Base-by-base conservation (phyloP, 2,329 filamentous ascomycete genomes). In the Diplodia scrobiculata region DNA sequence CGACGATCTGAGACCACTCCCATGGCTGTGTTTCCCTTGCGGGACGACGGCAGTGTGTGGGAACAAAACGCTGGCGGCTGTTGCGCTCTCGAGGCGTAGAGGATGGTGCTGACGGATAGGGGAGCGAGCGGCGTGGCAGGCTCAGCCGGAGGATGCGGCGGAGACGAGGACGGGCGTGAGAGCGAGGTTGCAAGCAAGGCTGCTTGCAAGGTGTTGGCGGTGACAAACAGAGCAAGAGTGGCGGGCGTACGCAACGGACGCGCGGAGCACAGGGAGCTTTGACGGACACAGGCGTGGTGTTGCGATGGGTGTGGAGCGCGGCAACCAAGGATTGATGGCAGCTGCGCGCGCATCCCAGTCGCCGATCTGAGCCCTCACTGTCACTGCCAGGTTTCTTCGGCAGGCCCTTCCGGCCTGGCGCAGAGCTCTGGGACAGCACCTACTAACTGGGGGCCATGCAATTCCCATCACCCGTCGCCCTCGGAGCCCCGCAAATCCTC, bases 1-100 rank as follows among this genome's bases (percentile, higher is more conserved):
- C 72, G 70, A 14, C 69, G 71, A n/a, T 55, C 64, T 21, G 50
- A 52, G 13, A 19, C 34, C 19, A 60, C 25, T 17, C 53, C 66
- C 66, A 67, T 67, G 47, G 25, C 55, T 47, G 27, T 38, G 51
- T 9, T 34, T 59, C 64, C 64, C 54, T 41, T 55, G 47, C 54
- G 53, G 53, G 54, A 60, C 34, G 34, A 25, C 54, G 27, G 29
- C 21, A 34, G 41, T 17, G 17, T 29, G 29, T 34, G 34, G 7
- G 21, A 17, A 62, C 60, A 63, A 52, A 53, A 53, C n/a, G n/a
- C 29, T 11, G 45, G 45, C 41, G 29, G 41, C 45, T 5, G 60
- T n/a, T 14, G 48, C 32, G 32, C 48, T 21, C 48, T 41, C 32
- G n/a, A 50, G 14, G 60, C 34, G 60, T 51, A 14, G 52, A 34